A percentile compares a stretch with the other conserved stretches of the same genome.
phyloP scores from a whole-genome alignment of 768 basidiomycete species.

The Rhodotorula paludigena region DNA sequence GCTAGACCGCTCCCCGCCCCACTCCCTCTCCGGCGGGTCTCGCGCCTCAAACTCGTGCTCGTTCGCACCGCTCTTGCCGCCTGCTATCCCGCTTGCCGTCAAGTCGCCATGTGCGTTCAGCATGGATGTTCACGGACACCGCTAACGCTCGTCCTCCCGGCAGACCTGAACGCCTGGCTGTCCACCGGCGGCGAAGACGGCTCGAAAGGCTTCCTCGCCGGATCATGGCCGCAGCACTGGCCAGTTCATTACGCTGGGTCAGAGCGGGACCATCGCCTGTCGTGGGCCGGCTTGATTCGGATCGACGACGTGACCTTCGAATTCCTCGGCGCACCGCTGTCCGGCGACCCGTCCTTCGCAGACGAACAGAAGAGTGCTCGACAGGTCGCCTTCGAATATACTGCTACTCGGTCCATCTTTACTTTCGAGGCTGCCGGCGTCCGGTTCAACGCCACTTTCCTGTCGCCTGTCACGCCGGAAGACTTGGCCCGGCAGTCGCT shows the following conservation, averaged over 20 bases:
- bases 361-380: background rate
- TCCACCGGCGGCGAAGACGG: conserved; percentile 11
- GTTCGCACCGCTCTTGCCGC: conserved; percentile 14
- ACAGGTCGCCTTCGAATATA: conserved; percentile 22
- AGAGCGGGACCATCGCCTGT: background rate
- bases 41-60: background rate
- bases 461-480: conserved; percentile 25
- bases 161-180: conserved; percentile 27
- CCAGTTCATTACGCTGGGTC: conserved; percentile 17
- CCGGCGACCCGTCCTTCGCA: background rate
- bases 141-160: background rate
- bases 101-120: conserved; percentile 20
- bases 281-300: conserved; percentile 25
- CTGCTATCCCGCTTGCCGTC: conserved; percentile 32
- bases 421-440: conserved; percentile 18
- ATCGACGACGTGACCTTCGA: conserved; percentile 29
- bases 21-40: too few species aligned
- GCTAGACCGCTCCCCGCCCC: too few species aligned
- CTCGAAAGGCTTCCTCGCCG: conserved; percentile 16
- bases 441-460: conserved; percentile 46
- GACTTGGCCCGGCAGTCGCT: conserved; percentile 22
- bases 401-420: conserved; percentile 28
- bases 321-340: conserved; percentile 24
- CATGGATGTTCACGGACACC: background rate
- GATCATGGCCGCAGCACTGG: conserved; percentile 28